Conservation (phyloP, 192 early-diverging fungal genomes). For the Podila epicladia region DNA sequence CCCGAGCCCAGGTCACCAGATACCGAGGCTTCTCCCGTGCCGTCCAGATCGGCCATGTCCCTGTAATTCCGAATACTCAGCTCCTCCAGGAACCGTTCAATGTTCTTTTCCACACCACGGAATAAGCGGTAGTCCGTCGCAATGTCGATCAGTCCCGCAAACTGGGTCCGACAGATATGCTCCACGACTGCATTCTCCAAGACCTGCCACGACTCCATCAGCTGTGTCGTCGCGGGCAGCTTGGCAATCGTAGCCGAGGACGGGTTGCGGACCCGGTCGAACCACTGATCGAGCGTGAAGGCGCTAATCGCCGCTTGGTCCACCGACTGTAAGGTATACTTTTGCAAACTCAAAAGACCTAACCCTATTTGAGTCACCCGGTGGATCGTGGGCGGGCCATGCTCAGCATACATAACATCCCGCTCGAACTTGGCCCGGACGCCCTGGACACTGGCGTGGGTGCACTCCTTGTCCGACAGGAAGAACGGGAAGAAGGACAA, state of each 20-base stretch:
- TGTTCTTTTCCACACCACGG: conserved; percentile 43
- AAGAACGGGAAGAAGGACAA: conserved; percentile 49
- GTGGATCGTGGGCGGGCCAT: conserved; percentile 13
- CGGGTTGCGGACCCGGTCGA: conserved; percentile 44
- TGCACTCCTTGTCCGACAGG: conserved; percentile 47
- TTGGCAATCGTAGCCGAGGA: conserved; percentile 37
- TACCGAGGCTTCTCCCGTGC: background rate
- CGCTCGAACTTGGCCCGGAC: conserved; percentile 25
- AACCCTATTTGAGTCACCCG: conserved; percentile 19
- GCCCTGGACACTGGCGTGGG: conserved; percentile 40
- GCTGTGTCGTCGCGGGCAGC: conserved; percentile 30
- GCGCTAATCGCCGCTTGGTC: conserved; percentile 13
- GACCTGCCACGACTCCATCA: conserved; percentile 49
- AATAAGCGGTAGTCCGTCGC: conserved; percentile 44
- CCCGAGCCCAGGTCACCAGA: background rate
- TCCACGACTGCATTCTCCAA: conserved; percentile 31
- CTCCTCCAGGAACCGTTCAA: conserved; percentile 45
- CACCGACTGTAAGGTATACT: conserved; percentile 24
- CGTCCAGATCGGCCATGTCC: conserved; percentile 2
- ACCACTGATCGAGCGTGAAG: conserved; percentile 44
- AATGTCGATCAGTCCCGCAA: conserved; percentile 44
- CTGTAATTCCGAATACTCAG: conserved; percentile 32
- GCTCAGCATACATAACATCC: conserved; percentile 14
- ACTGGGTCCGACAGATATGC: conserved; percentile 41
- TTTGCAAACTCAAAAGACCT: conserved; percentile 27